Evolutionary conservation across 176 grass and related monocot genomes (phyloP).

Genomic region (Elaeis guineensis): DNA sequence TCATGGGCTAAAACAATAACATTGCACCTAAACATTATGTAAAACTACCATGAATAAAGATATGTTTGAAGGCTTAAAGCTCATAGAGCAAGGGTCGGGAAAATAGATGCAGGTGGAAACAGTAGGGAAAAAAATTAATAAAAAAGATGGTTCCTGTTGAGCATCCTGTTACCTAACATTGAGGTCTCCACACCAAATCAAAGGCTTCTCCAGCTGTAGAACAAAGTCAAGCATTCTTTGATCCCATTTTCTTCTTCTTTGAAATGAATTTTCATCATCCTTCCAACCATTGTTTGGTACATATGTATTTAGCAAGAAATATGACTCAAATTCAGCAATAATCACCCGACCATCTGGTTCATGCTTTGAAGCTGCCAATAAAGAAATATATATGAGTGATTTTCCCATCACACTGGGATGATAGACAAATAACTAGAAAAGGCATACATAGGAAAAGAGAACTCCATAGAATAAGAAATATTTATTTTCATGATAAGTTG

Average conservation of each 20-base stretch:
- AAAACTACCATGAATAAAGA: too few relatives aligned
- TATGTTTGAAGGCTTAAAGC: too few relatives aligned
- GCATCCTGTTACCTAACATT: conserved; percentile 70
- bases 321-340: conserved; percentile 94
- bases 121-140: conserved; percentile 1
- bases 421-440: too few relatives aligned
- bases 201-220: conserved; percentile 60
- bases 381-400: not conserved
- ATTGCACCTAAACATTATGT: too few relatives aligned
- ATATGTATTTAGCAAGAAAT: conserved; percentile 81
- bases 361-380: conserved; percentile 60
- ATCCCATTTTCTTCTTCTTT: conserved; percentile 94
- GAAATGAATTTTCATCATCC: conserved; percentile 91
- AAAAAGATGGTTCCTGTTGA: not conserved
- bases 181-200: conserved; percentile 93
- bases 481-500: too few relatives aligned
- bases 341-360: conserved; percentile 82
- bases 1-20: too few relatives aligned
- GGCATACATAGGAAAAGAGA: not conserved
- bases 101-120: too few relatives aligned
- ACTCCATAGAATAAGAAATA: too few relatives aligned
- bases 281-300: conserved; percentile 98
- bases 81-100: too few relatives aligned
- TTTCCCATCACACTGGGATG: too few relatives aligned
- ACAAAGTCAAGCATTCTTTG: conserved; percentile 92